Percentiles rank a stretch among this genome's conserved stretches.
Conservation (phyloP, 2,329 filamentous ascomycete species). For the Didymella arachidicola region DNA sequence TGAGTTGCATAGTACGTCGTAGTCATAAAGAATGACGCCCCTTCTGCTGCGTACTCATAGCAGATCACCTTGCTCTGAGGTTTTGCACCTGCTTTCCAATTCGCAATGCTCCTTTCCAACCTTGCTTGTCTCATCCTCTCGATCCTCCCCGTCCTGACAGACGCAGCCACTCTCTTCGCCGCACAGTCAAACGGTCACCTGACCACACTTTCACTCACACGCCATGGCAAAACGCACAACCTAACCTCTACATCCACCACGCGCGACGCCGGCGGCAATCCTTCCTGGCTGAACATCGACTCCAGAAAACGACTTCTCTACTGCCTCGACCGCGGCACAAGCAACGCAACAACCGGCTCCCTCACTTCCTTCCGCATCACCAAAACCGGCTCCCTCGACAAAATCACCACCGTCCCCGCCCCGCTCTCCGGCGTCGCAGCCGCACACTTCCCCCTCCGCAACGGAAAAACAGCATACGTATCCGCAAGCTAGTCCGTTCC, state of each 20-base stretch:
- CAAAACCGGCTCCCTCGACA: slow-evolving; percentile 6
- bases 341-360: slow-evolving; percentile 18
- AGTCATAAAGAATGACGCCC: background rate
- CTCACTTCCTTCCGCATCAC: slow-evolving; percentile 23
- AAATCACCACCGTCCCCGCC: slow-evolving; percentile 22
- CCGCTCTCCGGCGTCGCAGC: slow-evolving; percentile 26
- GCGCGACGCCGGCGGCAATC: slow-evolving; percentile 18
- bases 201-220: slow-evolving; percentile 19
- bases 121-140: background rate
- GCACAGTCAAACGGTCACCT: slow-evolving; percentile 26
- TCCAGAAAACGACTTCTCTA: slow-evolving; percentile 21
- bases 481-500: slow-evolving; percentile 21
- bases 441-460: slow-evolving; percentile 10
- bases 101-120: slow-evolving; percentile 1
- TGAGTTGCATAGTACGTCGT: background rate
- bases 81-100: background rate
- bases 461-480: slow-evolving; percentile 18
- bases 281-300: slow-evolving; percentile 25
- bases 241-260: slow-evolving; percentile 21
- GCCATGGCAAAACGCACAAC: slow-evolving; percentile 5
- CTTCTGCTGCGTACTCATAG: background rate
- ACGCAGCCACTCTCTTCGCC: slow-evolving; percentile 21
- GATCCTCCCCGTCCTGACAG: slow-evolving; percentile 6
- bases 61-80: background rate
- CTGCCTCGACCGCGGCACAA: slow-evolving; percentile 26